Conservation (phyloP, 1,139 yeast genomes). For the Saccharomyces pastorianus region DNA sequence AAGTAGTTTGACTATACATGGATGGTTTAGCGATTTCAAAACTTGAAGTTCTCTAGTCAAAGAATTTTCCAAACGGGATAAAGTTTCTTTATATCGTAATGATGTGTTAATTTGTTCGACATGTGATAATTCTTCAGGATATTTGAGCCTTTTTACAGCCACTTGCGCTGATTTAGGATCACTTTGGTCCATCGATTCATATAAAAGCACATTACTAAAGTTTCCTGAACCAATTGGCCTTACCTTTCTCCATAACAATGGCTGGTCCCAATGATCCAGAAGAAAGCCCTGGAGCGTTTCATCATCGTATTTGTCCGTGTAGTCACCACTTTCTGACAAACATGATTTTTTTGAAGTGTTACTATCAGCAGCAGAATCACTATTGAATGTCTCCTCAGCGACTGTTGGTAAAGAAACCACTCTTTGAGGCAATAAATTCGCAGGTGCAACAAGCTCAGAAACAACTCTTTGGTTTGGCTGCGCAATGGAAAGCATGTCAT, state of each 20-base stretch:
- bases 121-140: conserved; percentile 20
- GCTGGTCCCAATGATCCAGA: conserved; percentile 18
- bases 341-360: conserved; percentile 19
- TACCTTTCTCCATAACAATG: conserved; percentile 27
- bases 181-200: conserved; percentile 26
- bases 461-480: conserved; percentile 18
- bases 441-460: conserved; percentile 21
- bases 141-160: conserved; percentile 34
- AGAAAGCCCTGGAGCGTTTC: conserved; percentile 19
- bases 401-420: conserved; percentile 23
- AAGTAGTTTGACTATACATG: conserved; percentile 37
- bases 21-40: conserved; percentile 39
- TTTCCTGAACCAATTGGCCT: conserved; percentile 48
- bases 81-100: conserved; percentile 30
- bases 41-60: conserved; percentile 69
- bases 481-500: not conserved
- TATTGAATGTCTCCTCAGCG: conserved; percentile 13
- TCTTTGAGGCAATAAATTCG: conserved; percentile 17
- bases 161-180: conserved; percentile 20
- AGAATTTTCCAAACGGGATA: conserved; percentile 58
- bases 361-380: conserved; percentile 2
- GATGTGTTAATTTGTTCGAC: conserved; percentile 13
- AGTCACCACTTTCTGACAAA: not conserved
- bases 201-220: conserved; percentile 51
- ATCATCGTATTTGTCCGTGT: conserved; percentile 18